phyloP scores from a whole-genome alignment of 768 basidiomycete species.

The Tylopilus felleus region DNA sequence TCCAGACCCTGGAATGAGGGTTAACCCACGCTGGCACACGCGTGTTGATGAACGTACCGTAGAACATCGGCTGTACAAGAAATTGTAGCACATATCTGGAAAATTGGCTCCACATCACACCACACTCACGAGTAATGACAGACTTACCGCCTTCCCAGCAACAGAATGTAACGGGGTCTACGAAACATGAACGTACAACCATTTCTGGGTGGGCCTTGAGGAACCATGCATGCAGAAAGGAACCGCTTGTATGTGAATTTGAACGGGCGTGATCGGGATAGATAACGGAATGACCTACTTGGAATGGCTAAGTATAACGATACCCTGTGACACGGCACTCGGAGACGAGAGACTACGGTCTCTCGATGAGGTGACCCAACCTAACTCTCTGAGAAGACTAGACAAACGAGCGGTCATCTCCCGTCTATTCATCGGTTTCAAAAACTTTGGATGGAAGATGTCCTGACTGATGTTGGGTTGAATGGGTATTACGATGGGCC shows the following conservation, averaged over 20 bases:
- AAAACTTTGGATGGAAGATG: slow-evolving; percentile 71
- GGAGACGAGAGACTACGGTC: slow-evolving; percentile 4
- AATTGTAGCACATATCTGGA: slow-evolving; percentile 86
- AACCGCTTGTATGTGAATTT: slow-evolving; percentile 47
- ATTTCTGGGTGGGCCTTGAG: slow-evolving; percentile 73
- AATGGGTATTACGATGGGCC: slow-evolving; percentile 72
- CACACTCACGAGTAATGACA: not conserved
- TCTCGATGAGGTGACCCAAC: slow-evolving; percentile 50
- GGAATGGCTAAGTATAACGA: slow-evolving; percentile 84
- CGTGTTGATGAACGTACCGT: slow-evolving; percentile 42
- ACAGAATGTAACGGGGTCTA: slow-evolving; percentile 89
- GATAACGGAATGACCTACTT: slow-evolving; percentile 50
- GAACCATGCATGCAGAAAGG: slow-evolving; percentile 87
- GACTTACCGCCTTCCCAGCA: slow-evolving; percentile 88
- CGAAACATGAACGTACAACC: slow-evolving; percentile 75
- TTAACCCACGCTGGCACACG: slow-evolving; percentile 1
- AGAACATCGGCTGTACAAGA: slow-evolving; percentile 68
- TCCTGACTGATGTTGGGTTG: slow-evolving; percentile 88
- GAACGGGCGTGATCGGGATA: not conserved
- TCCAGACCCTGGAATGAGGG: slow-evolving; percentile 58
- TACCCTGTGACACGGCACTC: slow-evolving; percentile 39
- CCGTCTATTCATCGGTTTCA: slow-evolving; percentile 64
- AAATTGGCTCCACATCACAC: not conserved
- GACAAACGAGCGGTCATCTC: slow-evolving; percentile 58
- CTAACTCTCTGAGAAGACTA: slow-evolving; percentile 54